Evolutionary conservation across 208 protist genomes (phyloP), one percentile per base, ranked within the genome.

Genomic region (Crithidia bombi): DNA sequence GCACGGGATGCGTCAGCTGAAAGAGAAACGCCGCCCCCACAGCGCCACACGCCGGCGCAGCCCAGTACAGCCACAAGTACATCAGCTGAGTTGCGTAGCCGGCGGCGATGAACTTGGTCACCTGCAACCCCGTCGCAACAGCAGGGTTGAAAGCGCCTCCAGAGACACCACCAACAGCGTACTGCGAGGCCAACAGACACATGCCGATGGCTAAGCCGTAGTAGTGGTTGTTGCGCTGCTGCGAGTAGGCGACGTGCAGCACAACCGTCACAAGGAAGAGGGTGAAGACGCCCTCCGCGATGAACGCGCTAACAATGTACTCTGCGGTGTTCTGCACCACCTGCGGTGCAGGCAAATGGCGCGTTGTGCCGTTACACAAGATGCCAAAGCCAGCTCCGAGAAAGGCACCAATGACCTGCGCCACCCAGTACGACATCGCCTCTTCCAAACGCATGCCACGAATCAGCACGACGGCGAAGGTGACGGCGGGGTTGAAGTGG

Each of bases 401-500:
- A 46, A 94, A 32, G 49, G 63, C 89, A 19, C 89, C 86, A n/a
- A 94, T 61, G 23, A 91, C 72, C 71, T 94, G 89, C n/a, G 86
- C 82, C 66, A 88, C 76, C 85, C 86, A 92, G 73, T 92, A 94
- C 12, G 79, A 82, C n/a, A 88, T 63, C 25, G 85, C 86, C 77
- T 90, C 85, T 62, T 92, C 89, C 28, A 94, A 46, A 15, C 78
- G 89, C 51, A 94, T 86, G 32, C 80, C 86, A 11, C 73, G 73
- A 19, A 90, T 73, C 67, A 94, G 57, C 67, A 91, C 69, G 32
- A 83, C 85, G 3, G 83, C 75, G 41, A 92, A 85, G 33, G 86
- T 92, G 28, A 94, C 84, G 41, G 89, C 89, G 0, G 89, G 89
- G 62, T 94, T 94, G 69, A 94, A 94, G 72, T 94, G 89, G 28